A percentile compares a stretch with the other conserved stretches of the same genome.
phyloP scores from a whole-genome alignment of 1,284 basidiomycete species.

The Cutaneotrichosporon cavernicola region DNA sequence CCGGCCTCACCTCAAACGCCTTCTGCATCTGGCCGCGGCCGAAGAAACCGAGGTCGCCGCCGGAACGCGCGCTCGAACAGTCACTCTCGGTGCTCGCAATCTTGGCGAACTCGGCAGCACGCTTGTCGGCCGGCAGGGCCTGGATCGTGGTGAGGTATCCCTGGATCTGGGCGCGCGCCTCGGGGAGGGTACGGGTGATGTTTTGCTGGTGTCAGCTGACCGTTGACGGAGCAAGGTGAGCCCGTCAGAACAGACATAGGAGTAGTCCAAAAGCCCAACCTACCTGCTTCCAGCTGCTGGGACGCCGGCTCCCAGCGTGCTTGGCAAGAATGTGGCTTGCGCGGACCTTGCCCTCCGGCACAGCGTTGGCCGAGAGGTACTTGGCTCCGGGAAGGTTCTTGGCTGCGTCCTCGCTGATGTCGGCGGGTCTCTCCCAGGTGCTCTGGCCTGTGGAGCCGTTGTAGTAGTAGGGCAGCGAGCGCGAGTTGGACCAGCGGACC shows the following conservation, averaged over 20 bases:
- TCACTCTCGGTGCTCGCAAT: constrained; percentile 77
- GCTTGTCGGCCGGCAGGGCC: constrained; percentile 53
- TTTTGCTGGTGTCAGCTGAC: constrained; percentile 59
- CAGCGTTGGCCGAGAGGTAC: constrained; percentile 51
- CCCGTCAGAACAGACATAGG: no score
- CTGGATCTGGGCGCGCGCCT: constrained; percentile 76
- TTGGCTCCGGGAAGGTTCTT: constrained; percentile 64
- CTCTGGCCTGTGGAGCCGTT: constrained; percentile 70
- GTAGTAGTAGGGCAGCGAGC: constrained; percentile 84
- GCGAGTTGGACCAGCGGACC: constrained; percentile 77
- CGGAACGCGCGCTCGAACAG: constrained; percentile 76
- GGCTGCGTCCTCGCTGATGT: constrained; percentile 65
- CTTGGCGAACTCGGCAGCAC: constrained; percentile 65
- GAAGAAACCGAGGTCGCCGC: constrained; percentile 86
- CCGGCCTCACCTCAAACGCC: constrained; percentile 69
- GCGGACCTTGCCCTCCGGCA: constrained; percentile 62
- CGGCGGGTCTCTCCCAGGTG: constrained; percentile 76
- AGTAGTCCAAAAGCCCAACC: constrained; percentile 49
- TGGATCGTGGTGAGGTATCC: constrained; percentile 56
- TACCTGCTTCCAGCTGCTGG: constrained; percentile 90
- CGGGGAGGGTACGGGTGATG: constrained; percentile 86
- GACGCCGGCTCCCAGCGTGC: constrained; percentile 79
- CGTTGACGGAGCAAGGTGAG: no score
- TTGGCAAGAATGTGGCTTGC: constrained; percentile 96
- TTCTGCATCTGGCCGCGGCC: constrained; percentile 92